Evolutionary conservation across 495 filamentous ascomycete genomes (phyloP).

Genomic region (Talaromyces proteolyticus): DNA sequence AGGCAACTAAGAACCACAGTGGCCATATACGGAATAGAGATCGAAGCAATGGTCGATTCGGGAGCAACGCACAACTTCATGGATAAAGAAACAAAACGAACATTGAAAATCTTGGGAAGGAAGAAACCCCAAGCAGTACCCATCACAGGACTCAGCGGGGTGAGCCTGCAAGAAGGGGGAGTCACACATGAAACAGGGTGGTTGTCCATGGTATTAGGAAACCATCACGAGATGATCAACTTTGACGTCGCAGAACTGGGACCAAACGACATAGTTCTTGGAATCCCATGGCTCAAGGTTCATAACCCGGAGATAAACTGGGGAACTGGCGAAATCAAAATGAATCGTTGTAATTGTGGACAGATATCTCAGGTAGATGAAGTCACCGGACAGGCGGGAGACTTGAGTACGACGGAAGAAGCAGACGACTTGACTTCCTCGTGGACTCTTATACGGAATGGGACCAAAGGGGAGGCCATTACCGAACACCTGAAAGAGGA

Average conservation of each 20-base stretch:
- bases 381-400: not conserved
- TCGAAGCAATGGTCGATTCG: too few relatives aligned
- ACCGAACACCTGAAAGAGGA: not conserved
- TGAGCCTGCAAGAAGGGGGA: too few relatives aligned
- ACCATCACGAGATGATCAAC: not conserved
- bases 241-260: conserved; percentile 3
- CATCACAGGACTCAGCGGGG: too few relatives aligned
- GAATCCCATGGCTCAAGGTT: conserved; percentile 3
- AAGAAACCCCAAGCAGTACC: too few relatives aligned
- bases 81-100: too few relatives aligned
- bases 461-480: not conserved
- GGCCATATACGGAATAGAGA: too few relatives aligned
- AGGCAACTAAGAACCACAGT: too few relatives aligned
- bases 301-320: conserved; percentile 8
- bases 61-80: too few relatives aligned
- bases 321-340: conserved; percentile 1
- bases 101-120: too few relatives aligned
- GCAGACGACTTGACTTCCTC: not conserved
- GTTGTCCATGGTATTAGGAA: not conserved
- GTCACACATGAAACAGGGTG: too few relatives aligned
- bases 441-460: not conserved
- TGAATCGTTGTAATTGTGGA: not conserved
- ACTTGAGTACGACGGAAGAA: not conserved
- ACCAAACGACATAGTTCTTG: conserved; percentile 10
- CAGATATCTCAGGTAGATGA: not conserved